phyloP scores from a whole-genome alignment of 2,329 filamentous ascomycete species.

The Pseudogymnoascus sp. region DNA sequence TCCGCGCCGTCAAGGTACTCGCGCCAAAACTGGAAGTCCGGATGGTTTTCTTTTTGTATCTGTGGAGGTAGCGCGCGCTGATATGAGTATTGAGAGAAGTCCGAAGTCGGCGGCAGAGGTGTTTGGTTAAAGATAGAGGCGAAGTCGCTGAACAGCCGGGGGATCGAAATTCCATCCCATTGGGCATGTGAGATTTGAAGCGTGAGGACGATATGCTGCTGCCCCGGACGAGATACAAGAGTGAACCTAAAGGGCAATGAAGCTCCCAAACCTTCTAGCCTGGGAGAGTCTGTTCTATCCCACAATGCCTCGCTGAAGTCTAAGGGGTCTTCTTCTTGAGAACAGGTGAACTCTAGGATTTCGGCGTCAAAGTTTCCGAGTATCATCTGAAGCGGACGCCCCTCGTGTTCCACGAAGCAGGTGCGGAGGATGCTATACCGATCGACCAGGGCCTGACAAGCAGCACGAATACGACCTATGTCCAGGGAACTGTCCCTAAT shows the following conservation, averaged over 20 bases:
- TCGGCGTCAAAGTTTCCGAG: not conserved
- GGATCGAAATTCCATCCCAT: conserved; percentile 1
- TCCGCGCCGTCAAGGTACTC: not conserved
- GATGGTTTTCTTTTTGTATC: not conserved
- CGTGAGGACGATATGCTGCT: not conserved
- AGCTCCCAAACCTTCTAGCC: not conserved
- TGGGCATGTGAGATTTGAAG: conserved; percentile 8
- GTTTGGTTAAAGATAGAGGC: not conserved
- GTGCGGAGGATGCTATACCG: conserved; percentile 13
- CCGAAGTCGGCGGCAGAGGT: not conserved
- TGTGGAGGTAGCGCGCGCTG: not conserved
- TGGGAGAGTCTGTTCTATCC: not conserved
- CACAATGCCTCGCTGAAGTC: not conserved
- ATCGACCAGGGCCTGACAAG: conserved; percentile 8
- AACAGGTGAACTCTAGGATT: not conserved
- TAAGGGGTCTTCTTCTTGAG: not conserved
- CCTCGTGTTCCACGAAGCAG: conserved; percentile 10
- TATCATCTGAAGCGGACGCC: conserved; percentile 11
- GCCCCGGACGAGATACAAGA: not conserved
- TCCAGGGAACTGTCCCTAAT: conserved; percentile 10
- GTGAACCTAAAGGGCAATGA: not conserved
- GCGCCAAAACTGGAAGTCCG: not conserved
- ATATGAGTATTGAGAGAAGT: not conserved
- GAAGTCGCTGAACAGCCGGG: not conserved
- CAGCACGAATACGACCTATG: not conserved